Evolutionary conservation across 805 yeast species (phyloP), one percentile per base, ranked within the genome.

Genomic region (Monosporozyma siamensis): DNA sequence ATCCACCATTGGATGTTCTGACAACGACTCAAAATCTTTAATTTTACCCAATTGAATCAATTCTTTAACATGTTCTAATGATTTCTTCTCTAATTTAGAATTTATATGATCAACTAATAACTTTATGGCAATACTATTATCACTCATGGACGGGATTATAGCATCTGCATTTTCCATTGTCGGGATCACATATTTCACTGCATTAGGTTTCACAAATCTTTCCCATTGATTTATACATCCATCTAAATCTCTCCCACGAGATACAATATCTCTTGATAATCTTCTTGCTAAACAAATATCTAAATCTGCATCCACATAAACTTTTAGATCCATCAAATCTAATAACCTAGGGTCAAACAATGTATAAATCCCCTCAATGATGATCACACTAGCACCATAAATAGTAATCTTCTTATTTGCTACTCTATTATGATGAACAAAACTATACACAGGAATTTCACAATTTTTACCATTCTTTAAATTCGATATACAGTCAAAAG

Each of bases 191-290:
- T 72, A 75, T 32, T 78, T 65, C 20, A 80, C 88, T 7, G 94
- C 88, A 59, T 87, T 86, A 6, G 98, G 98, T 60, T 90, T 92
- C 22, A 92, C 98, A 60, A 80, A 89, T 21, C 68, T 63, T 48
- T 84, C 80, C 97, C 97, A 92, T 57, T 92, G 98, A 50, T 76
- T 72, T 45, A 92, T 71, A 14, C 89, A 82, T 1, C 95, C 95
- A 4, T 65, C 69, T 27, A 89, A 66, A 52, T 89, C 95, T 46
- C 98, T 69, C 1, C 95, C 95, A 46, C 98, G 69, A 47, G 81
- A 78, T 11, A 84, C 70, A 41, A 87, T 88, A 59, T 92, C 98
- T 55, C 98, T 71, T 4, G 85, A 77, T 35, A 92, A 66, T 53
- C 98, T 70, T 54, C 98, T 71, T 4, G 95, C 89, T 52, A 92